Percentiles rank a stretch among this genome's conserved stretches.
phyloP scores from a whole-genome alignment of 768 basidiomycete genomes.

The Calocera cornea region DNA sequence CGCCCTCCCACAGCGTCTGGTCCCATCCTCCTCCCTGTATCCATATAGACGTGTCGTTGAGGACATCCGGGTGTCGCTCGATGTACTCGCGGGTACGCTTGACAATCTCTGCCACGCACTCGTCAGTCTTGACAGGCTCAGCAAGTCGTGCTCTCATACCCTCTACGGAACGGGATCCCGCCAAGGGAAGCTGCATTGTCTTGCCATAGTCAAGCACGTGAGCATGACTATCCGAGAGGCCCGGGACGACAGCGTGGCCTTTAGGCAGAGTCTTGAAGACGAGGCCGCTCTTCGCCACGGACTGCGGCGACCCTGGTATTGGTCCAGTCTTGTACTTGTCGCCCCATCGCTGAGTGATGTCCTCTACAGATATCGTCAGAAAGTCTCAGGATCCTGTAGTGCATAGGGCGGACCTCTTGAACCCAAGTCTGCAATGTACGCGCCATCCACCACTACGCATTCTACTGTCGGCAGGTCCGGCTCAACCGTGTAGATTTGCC shows the following conservation, averaged over 20 bases:
- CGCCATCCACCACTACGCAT: constrained; percentile 44
- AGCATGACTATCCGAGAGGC: constrained; percentile 43
- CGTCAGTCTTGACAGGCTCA: background rate
- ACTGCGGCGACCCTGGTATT: constrained; percentile 7
- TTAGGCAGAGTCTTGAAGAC: constrained; percentile 37
- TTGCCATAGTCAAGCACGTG: constrained; percentile 53
- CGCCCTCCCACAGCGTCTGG: constrained; percentile 44
- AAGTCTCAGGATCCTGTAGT: background rate
- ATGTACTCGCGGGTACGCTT: constrained; percentile 48
- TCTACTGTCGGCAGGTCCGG: constrained; percentile 36
- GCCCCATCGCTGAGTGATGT: constrained; percentile 27
- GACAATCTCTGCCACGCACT: constrained; percentile 41
- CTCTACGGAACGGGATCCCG: constrained; percentile 41
- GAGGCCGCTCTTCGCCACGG: constrained; percentile 19
- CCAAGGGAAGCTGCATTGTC: constrained; percentile 50
- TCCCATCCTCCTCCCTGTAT: constrained; percentile 89
- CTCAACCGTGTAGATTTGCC: constrained; percentile 60
- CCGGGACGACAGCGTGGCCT: constrained; percentile 53
- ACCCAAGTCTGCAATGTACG: constrained; percentile 38
- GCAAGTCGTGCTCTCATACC: constrained; percentile 29
- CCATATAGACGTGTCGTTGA: constrained; percentile 46
- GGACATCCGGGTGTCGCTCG: constrained; percentile 40
- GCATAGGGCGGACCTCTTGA: constrained; percentile 26
- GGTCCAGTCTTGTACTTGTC: constrained; percentile 18
- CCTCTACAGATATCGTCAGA: constrained; percentile 10